Base-by-base conservation (phyloP, 495 filamentous ascomycete species). In the Penicillium psychrofluorescens region DNA sequence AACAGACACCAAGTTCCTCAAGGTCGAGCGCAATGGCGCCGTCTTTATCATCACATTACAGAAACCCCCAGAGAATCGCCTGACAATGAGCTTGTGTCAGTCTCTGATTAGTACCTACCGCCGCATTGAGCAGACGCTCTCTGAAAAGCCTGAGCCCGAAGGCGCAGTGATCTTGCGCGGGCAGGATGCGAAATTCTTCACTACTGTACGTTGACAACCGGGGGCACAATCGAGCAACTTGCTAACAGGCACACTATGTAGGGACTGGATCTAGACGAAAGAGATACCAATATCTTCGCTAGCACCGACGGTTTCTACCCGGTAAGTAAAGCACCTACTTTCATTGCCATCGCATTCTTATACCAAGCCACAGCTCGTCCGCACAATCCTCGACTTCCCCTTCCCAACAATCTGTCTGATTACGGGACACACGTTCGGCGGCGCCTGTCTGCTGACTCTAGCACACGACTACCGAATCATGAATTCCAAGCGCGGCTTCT, bases 231-330 rank as follows among this genome's bases (percentile, higher is more conserved):
- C 22, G 22, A 22, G 54, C 38, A 13, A 15, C 10, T 29, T 35
- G 7, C 14, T 29, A 36, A 0, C n/a, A 5, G 7, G 12, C 22
- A 30, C 9, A 34, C 4, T 22, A 22, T 22, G 22, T 22, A 64
- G 63, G 72, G 72, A 22, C 54, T 75, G 11, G 72, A 76, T 14
- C 49, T 76, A 4, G 69, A 74, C 38, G 72, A 76, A 47, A 40
- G 61, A 8, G 64, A 71, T 14, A 63, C 30, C 0, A 75, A 75
- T 38, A 71, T 69, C 7, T 68, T 61, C 41, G 71, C 72, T 8
- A 74, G 73, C 46, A 61, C 63, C 16, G 71, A 75, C 54, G 72
- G 72, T n/a, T 74, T 76, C 35, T 76, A 67, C 35, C 69, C 68
- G 43, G 61, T 62, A 10, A 43, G 53, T 8, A 4, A n/a, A 35